These are phyloP conservation scores for Alternaria arbusti DNA, from an alignment of 2,329 filamentous ascomycete species.

Conservation along the genomic window DNA sequence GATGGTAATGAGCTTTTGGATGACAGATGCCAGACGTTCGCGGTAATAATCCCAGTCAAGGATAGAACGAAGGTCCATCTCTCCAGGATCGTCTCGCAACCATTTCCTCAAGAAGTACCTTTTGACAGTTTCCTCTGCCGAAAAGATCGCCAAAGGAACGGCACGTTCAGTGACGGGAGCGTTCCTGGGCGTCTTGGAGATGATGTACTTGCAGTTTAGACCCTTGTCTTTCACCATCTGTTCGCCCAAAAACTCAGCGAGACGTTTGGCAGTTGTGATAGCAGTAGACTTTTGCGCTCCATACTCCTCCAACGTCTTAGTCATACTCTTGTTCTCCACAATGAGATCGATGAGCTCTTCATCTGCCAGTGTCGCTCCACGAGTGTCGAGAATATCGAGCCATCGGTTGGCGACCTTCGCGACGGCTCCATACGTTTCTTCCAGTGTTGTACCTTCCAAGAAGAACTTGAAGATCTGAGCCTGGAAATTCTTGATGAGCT, in stretches of 20 bases:
- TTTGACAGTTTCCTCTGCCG: conserved; percentile 87
- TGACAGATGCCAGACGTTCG: conserved; percentile 93
- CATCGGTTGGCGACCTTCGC: conserved; percentile 95
- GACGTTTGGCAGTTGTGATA: conserved; percentile 94
- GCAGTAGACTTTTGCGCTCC: conserved; percentile 95
- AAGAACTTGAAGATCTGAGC: conserved; percentile 99
- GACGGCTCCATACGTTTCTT: conserved; percentile 88
- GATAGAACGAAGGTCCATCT: conserved; percentile 87
- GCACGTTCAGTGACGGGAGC: conserved; percentile 94
- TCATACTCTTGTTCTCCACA: conserved; percentile 98
- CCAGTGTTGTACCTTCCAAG: conserved; percentile 83
- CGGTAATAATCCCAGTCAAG: conserved; percentile 98
- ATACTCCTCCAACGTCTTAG: conserved; percentile 96
- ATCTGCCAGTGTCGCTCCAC: conserved; percentile 87
- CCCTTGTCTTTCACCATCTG: conserved; percentile 99
- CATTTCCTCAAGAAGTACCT: conserved; percentile 91
- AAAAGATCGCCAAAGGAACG: conserved; percentile 95
- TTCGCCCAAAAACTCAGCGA: conserved; percentile 95
- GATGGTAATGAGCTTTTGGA: conserved; percentile 99
- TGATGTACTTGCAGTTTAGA: conserved; percentile 99
- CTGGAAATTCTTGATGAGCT: conserved; percentile 99
- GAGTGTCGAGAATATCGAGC: conserved; percentile 92
- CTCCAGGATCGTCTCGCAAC: conserved; percentile 88
- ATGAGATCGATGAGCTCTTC: conserved; percentile 99
- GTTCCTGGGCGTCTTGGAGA: conserved; percentile 83